Evolutionary conservation across 345 rosid genomes (phyloP).

Genomic region (Lepidium sativum): DNA sequence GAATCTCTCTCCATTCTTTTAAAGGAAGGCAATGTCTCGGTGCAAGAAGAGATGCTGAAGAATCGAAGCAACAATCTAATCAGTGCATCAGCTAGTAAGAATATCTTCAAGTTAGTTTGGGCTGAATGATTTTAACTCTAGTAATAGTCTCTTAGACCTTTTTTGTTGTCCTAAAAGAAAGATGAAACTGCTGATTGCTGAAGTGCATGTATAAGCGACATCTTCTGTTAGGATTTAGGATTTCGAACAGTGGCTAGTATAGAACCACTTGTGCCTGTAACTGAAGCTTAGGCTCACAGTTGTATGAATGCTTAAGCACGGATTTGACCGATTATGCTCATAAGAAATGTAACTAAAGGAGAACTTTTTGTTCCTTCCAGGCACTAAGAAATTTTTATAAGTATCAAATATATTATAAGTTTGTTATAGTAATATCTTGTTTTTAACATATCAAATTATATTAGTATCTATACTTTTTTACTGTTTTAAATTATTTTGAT

Average conservation of each 20-base stretch:
- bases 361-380: too few relatives aligned
- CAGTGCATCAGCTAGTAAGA: conserved; percentile 13
- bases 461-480: too few relatives aligned
- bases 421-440: too few relatives aligned
- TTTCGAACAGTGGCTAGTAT: not conserved
- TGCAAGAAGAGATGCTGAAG: conserved; percentile 16
- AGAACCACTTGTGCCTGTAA: not conserved
- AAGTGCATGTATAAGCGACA: not conserved
- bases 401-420: too few relatives aligned
- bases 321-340: not conserved
- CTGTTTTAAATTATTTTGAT: too few relatives aligned
- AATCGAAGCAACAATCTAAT: not conserved
- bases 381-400: too few relatives aligned
- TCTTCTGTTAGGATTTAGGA: not conserved
- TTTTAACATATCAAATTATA: too few relatives aligned
- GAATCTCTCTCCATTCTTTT: not conserved
- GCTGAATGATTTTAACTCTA: not conserved
- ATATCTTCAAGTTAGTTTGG: conserved; percentile 10
- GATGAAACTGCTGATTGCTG: not conserved
- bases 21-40: conserved; percentile 5
- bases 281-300: not conserved
- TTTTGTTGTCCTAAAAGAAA: conserved; percentile 7
- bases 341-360: too few relatives aligned
- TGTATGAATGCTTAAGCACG: not conserved
- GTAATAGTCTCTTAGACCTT: not conserved